A percentile compares a stretch with the other conserved stretches of the same genome.
These are phyloP conservation scores for Cyclotella choctawhatcheeana DNA, from an alignment of 108 stramenopile genomes.

Conservation along the genomic window DNA sequence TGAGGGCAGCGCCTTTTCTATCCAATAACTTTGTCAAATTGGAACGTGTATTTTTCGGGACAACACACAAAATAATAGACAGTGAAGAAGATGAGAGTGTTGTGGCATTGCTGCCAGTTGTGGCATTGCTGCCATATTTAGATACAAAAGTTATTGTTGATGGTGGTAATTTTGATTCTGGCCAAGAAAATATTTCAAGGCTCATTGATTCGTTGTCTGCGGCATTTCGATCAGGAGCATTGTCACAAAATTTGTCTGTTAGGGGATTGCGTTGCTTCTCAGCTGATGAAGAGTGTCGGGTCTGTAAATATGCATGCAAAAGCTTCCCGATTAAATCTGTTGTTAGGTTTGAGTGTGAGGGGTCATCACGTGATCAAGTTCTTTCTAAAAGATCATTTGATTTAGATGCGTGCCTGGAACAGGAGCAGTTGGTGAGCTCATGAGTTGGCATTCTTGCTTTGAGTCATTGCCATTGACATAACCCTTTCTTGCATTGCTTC, in stretches of 20 bases:
- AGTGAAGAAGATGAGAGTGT: too few species aligned
- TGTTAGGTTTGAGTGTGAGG: not conserved
- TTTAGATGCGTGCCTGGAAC: slow-evolving; percentile 1
- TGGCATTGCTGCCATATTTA: not conserved
- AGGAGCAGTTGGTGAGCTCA: not conserved
- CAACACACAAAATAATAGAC: not conserved
- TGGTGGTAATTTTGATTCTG: not conserved
- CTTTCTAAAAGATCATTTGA: not conserved
- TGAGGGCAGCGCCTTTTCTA: not conserved
- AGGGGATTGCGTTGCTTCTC: not conserved
- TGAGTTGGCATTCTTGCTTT: not conserved
- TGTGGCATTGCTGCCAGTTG: too few species aligned
- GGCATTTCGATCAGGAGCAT: slow-evolving; percentile 3
- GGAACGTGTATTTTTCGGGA: slow-evolving; percentile 1
- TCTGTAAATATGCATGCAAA: not conserved
- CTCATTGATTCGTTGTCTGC: not conserved
- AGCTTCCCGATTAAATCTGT: not conserved
- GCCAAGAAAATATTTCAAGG: not conserved
- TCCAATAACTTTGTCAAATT: slow-evolving; percentile 6
- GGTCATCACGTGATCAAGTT: not conserved
- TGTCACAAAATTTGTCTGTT: not conserved
- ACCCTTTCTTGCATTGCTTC: too few species aligned
- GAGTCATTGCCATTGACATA: too few species aligned
- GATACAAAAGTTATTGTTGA: not conserved
- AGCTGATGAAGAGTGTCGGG: not conserved